Conservation (phyloP, 2,329 filamentous ascomycete genomes). For the Colletotrichum theobromicola region DNA sequence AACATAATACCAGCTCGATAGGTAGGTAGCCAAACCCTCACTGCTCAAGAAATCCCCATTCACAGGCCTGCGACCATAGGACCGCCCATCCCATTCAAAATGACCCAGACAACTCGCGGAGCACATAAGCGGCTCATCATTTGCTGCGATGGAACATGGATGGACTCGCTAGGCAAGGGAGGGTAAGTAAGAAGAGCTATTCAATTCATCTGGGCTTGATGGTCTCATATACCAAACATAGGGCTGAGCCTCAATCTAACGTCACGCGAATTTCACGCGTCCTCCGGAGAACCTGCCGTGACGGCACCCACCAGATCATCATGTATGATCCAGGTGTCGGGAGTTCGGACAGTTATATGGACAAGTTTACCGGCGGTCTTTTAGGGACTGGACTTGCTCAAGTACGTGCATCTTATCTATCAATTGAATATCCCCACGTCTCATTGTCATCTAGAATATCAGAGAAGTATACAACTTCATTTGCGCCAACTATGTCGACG, state of each 20-base stretch:
- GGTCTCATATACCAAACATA: not conserved
- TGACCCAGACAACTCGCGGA: not conserved
- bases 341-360: slow-evolving; percentile 51
- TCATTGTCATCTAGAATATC: slow-evolving; percentile 44
- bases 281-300: slow-evolving; percentile 53
- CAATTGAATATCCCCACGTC: not conserved
- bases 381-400: slow-evolving; percentile 60
- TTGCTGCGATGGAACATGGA: slow-evolving; percentile 60
- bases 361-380: slow-evolving; percentile 56
- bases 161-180: slow-evolving; percentile 46
- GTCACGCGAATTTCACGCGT: slow-evolving; percentile 65
- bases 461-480: slow-evolving; percentile 67
- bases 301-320: slow-evolving; percentile 62
- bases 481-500: slow-evolving; percentile 63
- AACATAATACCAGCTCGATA: not conserved
- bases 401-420: slow-evolving; percentile 32
- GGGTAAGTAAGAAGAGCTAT: slow-evolving; percentile 44
- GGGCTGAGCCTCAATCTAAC: slow-evolving; percentile 50
- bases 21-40: not conserved
- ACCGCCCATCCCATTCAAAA: not conserved
- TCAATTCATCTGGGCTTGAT: not conserved
- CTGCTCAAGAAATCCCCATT: no score
- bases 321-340: slow-evolving; percentile 67
- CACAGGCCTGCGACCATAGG: not conserved
- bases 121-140: slow-evolving; percentile 51